Base-by-base conservation (phyloP, 306 rosid genomes). In the Canavalia gladiata region DNA sequence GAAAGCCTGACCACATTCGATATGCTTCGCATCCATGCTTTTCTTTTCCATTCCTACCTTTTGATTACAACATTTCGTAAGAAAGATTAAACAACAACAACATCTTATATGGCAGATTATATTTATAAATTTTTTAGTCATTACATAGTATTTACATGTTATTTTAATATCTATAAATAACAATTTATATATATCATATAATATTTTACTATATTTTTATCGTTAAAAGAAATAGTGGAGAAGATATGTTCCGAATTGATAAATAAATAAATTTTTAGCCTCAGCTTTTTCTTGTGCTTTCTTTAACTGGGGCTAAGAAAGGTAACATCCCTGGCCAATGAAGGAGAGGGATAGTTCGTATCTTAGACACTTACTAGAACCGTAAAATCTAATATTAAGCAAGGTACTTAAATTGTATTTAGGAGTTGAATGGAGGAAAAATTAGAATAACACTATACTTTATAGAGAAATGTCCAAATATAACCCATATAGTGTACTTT, bases 11-110 rank as follows among this genome's bases (percentile, higher is more conserved):
- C 60, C 50, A 18, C 62, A 34, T 51, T 63, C 4, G 62, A 63
- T 35, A 51, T 63, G 25, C 25, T 18, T 76, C 6, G 47, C 25
- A 1, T 62, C 28, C 35, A 1, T 45, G 79, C 58, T 59, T 45
- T 45, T 13, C 47, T 31, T 58, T 75, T 75, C 42, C 10, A 29
- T 74, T 1, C 8, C 54, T 29, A 57, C 39, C 9, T 74, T 74
- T 67, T 2, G 1, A 4, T 63, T 63, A 34, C 9, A 34, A 34
- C 9, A 34, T 63, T 49, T 69, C 2, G 11, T 0, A 49, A 11
- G 10, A 70, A 73, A 41, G 30, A 18, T 18, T 18, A 18, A 72
- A 72, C 8, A 37, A 73, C 4, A 18, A 8, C 41, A 18, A 35
- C 11, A 12, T 35, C 5, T 35, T 1, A 18, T 31, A 60, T 37